These are phyloP conservation scores for Rhododendron ferrugineum DNA, from an alignment of 148 eudicot species.

Conservation along the genomic window DNA sequence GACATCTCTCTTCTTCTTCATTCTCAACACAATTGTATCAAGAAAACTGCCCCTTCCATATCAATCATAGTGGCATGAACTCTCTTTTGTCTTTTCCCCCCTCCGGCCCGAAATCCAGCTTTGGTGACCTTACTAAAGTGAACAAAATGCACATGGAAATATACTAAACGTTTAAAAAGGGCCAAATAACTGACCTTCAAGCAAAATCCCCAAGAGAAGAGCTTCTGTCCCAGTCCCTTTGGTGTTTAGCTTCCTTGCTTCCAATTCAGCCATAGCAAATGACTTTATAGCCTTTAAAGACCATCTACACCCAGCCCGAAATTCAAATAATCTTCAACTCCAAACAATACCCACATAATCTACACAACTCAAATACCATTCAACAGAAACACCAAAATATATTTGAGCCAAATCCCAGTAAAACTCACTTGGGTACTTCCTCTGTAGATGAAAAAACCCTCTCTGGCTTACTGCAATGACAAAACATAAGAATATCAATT, in stretches of 20 bases:
- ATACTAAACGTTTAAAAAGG: not conserved
- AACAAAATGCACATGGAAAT: not conserved
- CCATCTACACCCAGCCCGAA: slow-evolving; percentile 55
- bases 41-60: not conserved
- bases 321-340: slow-evolving; percentile 24
- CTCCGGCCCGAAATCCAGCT: not conserved
- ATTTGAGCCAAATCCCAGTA: slow-evolving; percentile 2
- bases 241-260: slow-evolving; percentile 67
- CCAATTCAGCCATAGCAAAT: slow-evolving; percentile 72
- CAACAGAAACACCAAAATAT: not conserved
- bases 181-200: slow-evolving; percentile 49
- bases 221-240: slow-evolving; percentile 67
- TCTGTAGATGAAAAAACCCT: slow-evolving; percentile 32
- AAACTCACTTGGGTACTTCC: slow-evolving; percentile 61
- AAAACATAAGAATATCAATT: slow-evolving; percentile 7
- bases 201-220: slow-evolving; percentile 64
- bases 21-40: not conserved
- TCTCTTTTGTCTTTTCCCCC: not conserved
- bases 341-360: slow-evolving; percentile 4
- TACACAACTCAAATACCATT: not conserved
- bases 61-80: not conserved
- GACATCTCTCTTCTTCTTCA: not conserved
- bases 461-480: slow-evolving; percentile 47
- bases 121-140: not conserved
- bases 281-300: slow-evolving; percentile 64